phyloP scores from a whole-genome alignment of 2,329 filamentous ascomycete species.

The Ceratocystis eucalypticola region DNA sequence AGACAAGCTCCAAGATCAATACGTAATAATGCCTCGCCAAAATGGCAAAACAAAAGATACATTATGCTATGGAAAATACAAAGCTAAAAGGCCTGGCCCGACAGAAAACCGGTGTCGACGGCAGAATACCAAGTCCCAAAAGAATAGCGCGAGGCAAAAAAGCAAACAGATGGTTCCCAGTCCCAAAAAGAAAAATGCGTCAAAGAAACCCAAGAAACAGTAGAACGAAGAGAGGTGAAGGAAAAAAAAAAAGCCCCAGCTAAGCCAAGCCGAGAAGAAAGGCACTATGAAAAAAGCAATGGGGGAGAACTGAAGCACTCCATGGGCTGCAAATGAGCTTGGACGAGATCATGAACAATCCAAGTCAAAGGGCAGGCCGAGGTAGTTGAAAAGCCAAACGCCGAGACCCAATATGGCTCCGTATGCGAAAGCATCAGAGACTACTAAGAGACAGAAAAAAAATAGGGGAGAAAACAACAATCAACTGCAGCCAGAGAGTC shows the following conservation, averaged over 20 bases:
- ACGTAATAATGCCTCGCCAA: not conserved
- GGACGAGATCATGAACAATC: constrained; percentile 16
- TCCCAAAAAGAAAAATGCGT: not conserved
- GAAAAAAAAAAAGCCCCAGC: not conserved
- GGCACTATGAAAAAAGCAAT: not conserved
- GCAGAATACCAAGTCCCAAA: not conserved
- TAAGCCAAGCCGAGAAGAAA: not conserved
- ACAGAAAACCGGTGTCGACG: constrained; percentile 1
- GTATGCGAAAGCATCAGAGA: not conserved
- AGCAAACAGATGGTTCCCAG: not conserved
- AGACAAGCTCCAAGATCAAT: not conserved
- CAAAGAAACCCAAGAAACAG: not conserved
- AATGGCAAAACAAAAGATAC: not conserved
- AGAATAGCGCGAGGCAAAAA: not conserved
- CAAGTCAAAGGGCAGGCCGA: not conserved
- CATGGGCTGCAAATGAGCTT: not conserved
- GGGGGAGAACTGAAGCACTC: not conserved
- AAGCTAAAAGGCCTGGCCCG: constrained; percentile 1
- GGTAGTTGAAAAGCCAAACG: not conserved
- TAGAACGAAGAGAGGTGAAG: not conserved
- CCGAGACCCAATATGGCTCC: not conserved
- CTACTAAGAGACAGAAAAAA: not conserved
- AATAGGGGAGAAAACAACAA: constrained; percentile 6
- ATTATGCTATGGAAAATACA: not conserved
- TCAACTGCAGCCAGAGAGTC: not conserved